phyloP scores from a whole-genome alignment of 495 filamentous ascomycete species.

The Hypoxylon fuscum region DNA sequence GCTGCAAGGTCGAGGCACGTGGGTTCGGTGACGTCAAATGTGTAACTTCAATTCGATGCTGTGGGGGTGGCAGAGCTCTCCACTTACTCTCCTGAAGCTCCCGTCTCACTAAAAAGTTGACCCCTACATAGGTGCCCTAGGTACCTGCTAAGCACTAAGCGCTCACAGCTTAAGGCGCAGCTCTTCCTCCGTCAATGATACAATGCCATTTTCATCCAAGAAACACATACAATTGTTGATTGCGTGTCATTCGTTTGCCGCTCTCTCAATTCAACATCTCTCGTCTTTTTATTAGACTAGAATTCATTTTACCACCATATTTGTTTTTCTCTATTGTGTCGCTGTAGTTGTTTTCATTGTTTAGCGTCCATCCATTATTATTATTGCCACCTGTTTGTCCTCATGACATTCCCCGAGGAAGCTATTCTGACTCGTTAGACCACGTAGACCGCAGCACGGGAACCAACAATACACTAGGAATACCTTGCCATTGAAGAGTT shows the following conservation, averaged over 20 bases:
- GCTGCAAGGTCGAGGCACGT: neutral
- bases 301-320: too few relatives aligned
- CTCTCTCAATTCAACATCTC: neutral
- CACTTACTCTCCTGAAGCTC: slow-evolving; percentile 3
- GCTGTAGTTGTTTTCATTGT: neutral
- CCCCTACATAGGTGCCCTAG: neutral
- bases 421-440: slow-evolving; percentile 19
- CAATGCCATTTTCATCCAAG: too few relatives aligned
- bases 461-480: neutral
- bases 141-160: slow-evolving; percentile 15
- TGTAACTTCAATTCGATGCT: neutral
- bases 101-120: too few relatives aligned
- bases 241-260: slow-evolving; percentile 20
- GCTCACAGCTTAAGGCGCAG: too few relatives aligned
- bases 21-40: slow-evolving; percentile 23
- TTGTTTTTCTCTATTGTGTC: neutral
- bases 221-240: slow-evolving; percentile 10
- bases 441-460: too few relatives aligned
- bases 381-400: too few relatives aligned
- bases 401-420: neutral
- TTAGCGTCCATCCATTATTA: neutral
- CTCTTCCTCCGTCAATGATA: too few relatives aligned
- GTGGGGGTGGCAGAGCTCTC: slow-evolving; percentile 10
- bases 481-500: slow-evolving; percentile 22
- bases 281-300: slow-evolving; percentile 1